Base-by-base conservation (phyloP, 495 filamentous ascomycete genomes). In the Tuber microsphaerosporum region DNA sequence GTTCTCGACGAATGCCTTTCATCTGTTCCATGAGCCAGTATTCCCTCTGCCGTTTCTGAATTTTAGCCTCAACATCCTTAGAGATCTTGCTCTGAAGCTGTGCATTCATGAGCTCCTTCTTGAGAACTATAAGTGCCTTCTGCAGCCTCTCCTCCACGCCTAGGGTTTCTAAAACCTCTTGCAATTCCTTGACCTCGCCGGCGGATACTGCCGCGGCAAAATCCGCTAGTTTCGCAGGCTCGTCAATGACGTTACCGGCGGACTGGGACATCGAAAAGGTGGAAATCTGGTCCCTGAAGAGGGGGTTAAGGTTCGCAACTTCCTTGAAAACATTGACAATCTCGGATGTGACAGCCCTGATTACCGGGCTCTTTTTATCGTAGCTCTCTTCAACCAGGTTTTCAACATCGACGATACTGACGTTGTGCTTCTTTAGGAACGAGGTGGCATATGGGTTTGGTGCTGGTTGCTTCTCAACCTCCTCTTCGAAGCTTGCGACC, bases 1-100 rank as follows among this genome's bases (percentile, higher is more conserved):
- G 88, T 83, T 99, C 96, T 73, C 94, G 88, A 76, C 92, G 90
- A 81, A 99, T 98, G n/a, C 93, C 96, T 85, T 97, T 98, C 94
- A 98, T 96, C 82, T 99, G 96, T 84, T 99, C 95, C 93, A 95
- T 94, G 31, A 99, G 86, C 93, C 93, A 99, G 86, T 99, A 99
- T 81, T 99, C 96, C 43, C 95, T 90, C 82, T 99, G 95, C 17
- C 95, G 91, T 85, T 98, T 97, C 80, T 96, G 94, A 75, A 99
- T 99, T 85, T 97, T 97, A 76, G 88, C 91, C 84, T 99, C 96
- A 37, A 99, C 95, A 82, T 99, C 95, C 85, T 97, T 98, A 68
- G 93, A 93, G 69, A 99, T 99, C 87, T 97, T 98, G 43, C 91
- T 93, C 81, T 97, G 94, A 7, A 99, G 88, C 82, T 99, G 92